Percentiles rank a stretch among this genome's conserved stretches.
Evolutionary conservation across 2,329 filamentous ascomycete genomes (phyloP).

Genomic region (Leptographium procerum): DNA sequence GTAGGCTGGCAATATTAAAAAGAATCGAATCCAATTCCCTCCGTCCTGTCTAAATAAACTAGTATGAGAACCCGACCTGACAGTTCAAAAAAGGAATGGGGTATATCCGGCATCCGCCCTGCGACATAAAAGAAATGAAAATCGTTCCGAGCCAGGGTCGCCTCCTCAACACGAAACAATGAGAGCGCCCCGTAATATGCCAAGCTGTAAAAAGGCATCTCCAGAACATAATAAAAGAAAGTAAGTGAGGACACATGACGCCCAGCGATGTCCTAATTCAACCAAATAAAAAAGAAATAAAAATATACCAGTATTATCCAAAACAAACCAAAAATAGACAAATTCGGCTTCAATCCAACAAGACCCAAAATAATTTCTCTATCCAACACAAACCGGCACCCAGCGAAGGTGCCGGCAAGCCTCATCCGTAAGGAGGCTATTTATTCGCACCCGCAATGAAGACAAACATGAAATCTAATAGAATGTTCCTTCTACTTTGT

Average conservation of each 20-base stretch:
- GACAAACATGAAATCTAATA: not conserved
- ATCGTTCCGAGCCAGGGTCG: not conserved
- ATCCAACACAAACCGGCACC: not conserved
- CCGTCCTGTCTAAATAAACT: slow-evolving; percentile 1
- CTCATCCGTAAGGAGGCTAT: not conserved
- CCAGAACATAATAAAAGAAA: not conserved
- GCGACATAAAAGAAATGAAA: not conserved
- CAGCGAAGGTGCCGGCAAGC: not conserved
- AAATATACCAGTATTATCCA: not conserved
- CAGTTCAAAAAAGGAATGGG: slow-evolving; percentile 5
- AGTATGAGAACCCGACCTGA: not conserved
- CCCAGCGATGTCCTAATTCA: slow-evolving; percentile 1
- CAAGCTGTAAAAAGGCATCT: not conserved
- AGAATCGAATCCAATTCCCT: slow-evolving; percentile 1
- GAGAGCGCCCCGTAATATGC: not conserved
- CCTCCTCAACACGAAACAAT: not conserved
- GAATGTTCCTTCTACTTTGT: not conserved
- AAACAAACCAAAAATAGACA: not conserved
- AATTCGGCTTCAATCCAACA: not conserved
- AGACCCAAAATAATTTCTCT: not conserved
- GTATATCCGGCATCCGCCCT: slow-evolving; percentile 5
- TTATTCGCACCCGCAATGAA: not conserved
- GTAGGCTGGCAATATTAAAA: not conserved
- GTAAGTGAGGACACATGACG: not conserved
- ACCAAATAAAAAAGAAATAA: not conserved